These are phyloP conservation scores for Oropetium thomaeum DNA, from an alignment of 176 grass and related monocot species.

Conservation along the genomic window DNA sequence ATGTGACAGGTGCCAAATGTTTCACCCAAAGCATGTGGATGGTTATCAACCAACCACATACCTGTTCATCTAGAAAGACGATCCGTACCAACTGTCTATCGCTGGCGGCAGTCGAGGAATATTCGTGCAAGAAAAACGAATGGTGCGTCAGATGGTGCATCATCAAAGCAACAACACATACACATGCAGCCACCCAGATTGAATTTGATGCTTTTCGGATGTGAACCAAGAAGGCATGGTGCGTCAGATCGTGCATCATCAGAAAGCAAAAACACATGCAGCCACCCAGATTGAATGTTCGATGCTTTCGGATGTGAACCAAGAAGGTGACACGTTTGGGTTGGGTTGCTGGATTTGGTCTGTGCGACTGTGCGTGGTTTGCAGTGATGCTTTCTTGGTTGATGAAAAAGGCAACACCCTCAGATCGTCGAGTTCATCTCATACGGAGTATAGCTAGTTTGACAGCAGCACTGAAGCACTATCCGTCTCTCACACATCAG, in stretches of 20 bases:
- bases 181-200: too few relatives aligned
- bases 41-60: slow-evolving; percentile 7
- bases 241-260: too few relatives aligned
- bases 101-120: not conserved
- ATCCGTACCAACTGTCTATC: not conserved
- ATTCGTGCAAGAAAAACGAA: not conserved
- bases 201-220: too few relatives aligned
- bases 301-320: not conserved
- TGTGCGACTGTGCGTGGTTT: not conserved
- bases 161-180: too few relatives aligned
- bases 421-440: too few relatives aligned
- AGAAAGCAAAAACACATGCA: not conserved
- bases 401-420: not conserved
- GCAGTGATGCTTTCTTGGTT: not conserved
- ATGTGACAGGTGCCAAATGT: slow-evolving; percentile 17
- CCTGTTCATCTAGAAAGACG: not conserved
- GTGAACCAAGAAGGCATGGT: too few relatives aligned
- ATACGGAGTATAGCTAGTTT: too few relatives aligned
- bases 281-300: not conserved
- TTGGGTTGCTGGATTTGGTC: not conserved
- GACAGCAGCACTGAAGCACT: too few relatives aligned
- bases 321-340: not conserved
- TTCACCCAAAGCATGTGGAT: slow-evolving; percentile 7
- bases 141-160: slow-evolving; percentile 28
- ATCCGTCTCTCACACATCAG: too few relatives aligned